phyloP scores from a whole-genome alignment of 1,284 basidiomycete species.

The Trametes polyzona region DNA sequence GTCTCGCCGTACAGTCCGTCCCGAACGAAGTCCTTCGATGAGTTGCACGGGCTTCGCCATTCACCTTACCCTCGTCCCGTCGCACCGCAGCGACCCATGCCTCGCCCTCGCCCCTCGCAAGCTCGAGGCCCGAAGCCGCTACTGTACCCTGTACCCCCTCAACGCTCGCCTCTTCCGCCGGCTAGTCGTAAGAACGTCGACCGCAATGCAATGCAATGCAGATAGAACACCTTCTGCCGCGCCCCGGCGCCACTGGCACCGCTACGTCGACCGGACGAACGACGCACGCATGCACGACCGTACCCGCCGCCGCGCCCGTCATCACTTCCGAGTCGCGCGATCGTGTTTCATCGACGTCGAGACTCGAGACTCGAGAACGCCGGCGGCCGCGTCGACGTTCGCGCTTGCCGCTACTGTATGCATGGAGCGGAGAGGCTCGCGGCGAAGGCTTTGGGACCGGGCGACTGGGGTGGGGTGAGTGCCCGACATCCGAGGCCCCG shows the following conservation, averaged over 20 bases:
- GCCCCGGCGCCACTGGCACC: too few species aligned
- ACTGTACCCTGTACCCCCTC: too few species aligned
- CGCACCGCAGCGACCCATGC: too few species aligned
- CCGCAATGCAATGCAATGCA: too few species aligned
- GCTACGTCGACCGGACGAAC: neutral
- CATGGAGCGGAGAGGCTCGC: too few species aligned
- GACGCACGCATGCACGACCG: neutral
- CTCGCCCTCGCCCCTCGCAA: neutral
- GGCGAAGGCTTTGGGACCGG: too few species aligned
- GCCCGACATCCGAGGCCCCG: neutral
- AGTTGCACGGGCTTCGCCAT: neutral
- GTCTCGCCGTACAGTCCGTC: neutral
- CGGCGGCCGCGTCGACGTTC: neutral
- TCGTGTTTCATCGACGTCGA: constrained; percentile 6
- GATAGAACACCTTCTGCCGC: too few species aligned
- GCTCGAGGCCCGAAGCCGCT: too few species aligned
- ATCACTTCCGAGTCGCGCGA: neutral
- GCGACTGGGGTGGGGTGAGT: neutral
- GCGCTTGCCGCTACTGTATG: too few species aligned
- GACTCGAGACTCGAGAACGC: neutral
- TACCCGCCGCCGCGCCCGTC: neutral
- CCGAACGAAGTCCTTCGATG: constrained; percentile 4
- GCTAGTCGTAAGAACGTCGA: too few species aligned
- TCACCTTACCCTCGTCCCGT: neutral
- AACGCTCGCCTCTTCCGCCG: too few species aligned